Conservation (phyloP, 441 rosid genomes). For the Biscutella auriculata region DNA sequence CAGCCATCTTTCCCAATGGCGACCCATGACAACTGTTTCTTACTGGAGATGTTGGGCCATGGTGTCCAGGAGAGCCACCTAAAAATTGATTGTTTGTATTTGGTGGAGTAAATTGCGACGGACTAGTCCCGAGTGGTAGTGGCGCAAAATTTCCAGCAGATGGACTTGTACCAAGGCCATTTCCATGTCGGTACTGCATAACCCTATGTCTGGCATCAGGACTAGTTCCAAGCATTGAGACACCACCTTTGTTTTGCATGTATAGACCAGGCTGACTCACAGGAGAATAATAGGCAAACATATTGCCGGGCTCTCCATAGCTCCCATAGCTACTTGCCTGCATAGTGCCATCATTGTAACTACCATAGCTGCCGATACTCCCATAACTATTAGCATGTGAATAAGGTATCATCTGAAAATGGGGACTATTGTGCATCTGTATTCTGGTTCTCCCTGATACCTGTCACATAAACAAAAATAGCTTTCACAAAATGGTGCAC, state of each 20-base stretch:
- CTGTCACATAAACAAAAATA: conserved; percentile 31
- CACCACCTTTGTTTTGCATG: conserved; percentile 57
- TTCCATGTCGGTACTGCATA: conserved; percentile 70
- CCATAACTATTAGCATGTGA: conserved; percentile 82
- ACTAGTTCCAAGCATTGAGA: conserved; percentile 75
- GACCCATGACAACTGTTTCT: conserved; percentile 89
- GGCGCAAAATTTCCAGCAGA: conserved; percentile 88
- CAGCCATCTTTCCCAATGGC: conserved; percentile 81
- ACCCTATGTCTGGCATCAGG: conserved; percentile 72
- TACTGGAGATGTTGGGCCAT: conserved; percentile 95
- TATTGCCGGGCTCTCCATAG: conserved; percentile 65
- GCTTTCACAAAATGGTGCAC: conserved; percentile 6
- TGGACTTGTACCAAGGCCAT: conserved; percentile 84
- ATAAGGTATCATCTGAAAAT: conserved; percentile 61
- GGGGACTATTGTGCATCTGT: conserved; percentile 72
- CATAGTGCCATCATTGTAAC: conserved; percentile 80
- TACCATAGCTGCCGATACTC: conserved; percentile 92
- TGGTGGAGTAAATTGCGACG: conserved; percentile 94
- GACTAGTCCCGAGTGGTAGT: conserved; percentile 92
- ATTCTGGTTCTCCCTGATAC: conserved; percentile 60
- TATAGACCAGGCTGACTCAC: conserved; percentile 75
- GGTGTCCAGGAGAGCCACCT: conserved; percentile 85
- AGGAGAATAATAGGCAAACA: conserved; percentile 90
- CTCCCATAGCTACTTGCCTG: conserved; percentile 90
- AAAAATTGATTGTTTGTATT: conserved; percentile 48